phyloP scores from a whole-genome alignment of 83 land plant genomes.

The Thuja plicata region DNA sequence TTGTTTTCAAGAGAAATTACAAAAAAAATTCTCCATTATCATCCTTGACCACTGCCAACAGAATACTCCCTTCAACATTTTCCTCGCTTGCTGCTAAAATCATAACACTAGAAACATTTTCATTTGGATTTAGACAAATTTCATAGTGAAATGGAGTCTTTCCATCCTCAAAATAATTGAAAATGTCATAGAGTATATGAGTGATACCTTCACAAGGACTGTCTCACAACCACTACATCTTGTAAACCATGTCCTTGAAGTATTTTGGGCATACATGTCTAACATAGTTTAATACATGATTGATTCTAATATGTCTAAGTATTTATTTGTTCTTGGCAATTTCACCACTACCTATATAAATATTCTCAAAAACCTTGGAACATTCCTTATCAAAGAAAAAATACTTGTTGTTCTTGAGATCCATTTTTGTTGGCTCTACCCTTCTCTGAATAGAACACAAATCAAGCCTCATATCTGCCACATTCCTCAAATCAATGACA shows the following conservation, averaged over 20 bases:
- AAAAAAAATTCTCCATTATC: too few relatives aligned
- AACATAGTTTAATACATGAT: constrained; percentile 36
- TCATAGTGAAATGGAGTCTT: too few relatives aligned
- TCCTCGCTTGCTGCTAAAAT: too few relatives aligned
- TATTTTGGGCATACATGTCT: constrained; percentile 25
- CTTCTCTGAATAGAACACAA: constrained; percentile 11
- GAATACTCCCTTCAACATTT: too few relatives aligned
- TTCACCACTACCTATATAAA: constrained; percentile 36
- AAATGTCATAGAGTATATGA: constrained; percentile 28
- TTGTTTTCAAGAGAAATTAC: too few relatives aligned
- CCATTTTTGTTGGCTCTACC: constrained; percentile 15
- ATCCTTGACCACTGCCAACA: too few relatives aligned
- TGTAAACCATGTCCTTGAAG: constrained; percentile 20
- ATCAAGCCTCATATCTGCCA: constrained; percentile 14
- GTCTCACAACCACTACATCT: constrained; percentile 32
- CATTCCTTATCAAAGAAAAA: constrained; percentile 24
- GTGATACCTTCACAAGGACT: constrained; percentile 23
- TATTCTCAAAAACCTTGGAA: constrained; percentile 32
- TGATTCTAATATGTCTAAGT: constrained; percentile 24
- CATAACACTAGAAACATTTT: too few relatives aligned
- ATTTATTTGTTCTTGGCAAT: constrained; percentile 24
- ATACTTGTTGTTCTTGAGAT: constrained; percentile 20
- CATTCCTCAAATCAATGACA: not conserved
- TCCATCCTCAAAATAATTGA: constrained; percentile 26
- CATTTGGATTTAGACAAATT: too few relatives aligned